These are phyloP conservation scores for Ophiostoma perfectum DNA, from an alignment of 2,329 filamentous ascomycete species.

Conservation along the genomic window DNA sequence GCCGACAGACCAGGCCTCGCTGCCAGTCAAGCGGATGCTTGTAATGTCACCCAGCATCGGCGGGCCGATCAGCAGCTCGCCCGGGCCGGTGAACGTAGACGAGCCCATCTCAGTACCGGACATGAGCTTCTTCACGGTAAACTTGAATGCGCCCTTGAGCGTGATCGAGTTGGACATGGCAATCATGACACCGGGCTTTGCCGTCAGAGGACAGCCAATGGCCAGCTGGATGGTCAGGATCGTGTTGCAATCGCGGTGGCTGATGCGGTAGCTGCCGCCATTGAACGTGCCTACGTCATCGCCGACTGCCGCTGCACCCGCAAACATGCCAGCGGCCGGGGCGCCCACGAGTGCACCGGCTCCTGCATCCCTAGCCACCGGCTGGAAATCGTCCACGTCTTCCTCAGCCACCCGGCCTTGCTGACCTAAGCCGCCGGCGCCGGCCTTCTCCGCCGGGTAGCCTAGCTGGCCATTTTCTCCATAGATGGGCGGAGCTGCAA, in stretches of 20 bases:
- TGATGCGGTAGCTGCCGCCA: slow-evolving; percentile 88
- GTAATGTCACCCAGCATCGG: slow-evolving; percentile 78
- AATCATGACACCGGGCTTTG: slow-evolving; percentile 85
- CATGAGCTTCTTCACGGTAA: slow-evolving; percentile 87
- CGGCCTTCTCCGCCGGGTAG: slow-evolving; percentile 34
- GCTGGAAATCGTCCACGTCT: slow-evolving; percentile 23
- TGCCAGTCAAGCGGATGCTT: slow-evolving; percentile 65
- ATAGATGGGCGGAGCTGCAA: slow-evolving; percentile 31
- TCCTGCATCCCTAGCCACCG: slow-evolving; percentile 31
- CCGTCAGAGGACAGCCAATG: slow-evolving; percentile 75
- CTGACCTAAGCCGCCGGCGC: not conserved
- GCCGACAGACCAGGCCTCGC: slow-evolving; percentile 76
- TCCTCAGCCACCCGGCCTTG: not conserved
- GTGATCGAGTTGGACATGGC: slow-evolving; percentile 88
- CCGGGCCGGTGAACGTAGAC: slow-evolving; percentile 81
- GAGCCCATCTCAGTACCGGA: slow-evolving; percentile 71
- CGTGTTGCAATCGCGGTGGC: slow-evolving; percentile 85
- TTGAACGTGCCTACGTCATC: slow-evolving; percentile 98
- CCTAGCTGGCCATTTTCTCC: slow-evolving; percentile 24
- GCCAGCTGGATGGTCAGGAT: slow-evolving; percentile 85
- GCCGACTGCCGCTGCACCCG: slow-evolving; percentile 55
- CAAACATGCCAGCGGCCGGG: slow-evolving; percentile 51
- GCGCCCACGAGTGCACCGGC: slow-evolving; percentile 36
- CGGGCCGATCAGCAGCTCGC: slow-evolving; percentile 81
- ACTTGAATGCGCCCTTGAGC: slow-evolving; percentile 75